Conservation (phyloP, 169 alveolate genomes). For the Blepharisma undulans region DNA sequence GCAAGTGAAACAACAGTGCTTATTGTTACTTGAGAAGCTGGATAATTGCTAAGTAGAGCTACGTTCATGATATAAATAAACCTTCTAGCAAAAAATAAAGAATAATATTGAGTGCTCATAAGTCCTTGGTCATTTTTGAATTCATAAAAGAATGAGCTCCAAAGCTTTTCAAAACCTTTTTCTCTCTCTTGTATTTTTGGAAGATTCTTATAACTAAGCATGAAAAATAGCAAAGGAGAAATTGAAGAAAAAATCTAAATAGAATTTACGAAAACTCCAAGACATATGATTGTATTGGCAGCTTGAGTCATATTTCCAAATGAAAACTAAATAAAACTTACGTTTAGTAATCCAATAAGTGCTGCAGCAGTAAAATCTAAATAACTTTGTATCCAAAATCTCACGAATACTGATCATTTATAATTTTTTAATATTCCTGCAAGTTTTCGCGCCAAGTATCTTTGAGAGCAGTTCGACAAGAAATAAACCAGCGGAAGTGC, state of each 20-base stretch:
- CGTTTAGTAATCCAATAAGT: not conserved
- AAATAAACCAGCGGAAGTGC: not conserved
- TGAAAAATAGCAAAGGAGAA: not conserved
- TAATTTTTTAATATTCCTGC: not conserved
- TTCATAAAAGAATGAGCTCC: conserved; percentile 32
- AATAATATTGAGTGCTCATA: conserved; percentile 3
- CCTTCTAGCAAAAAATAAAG: conserved; percentile 21
- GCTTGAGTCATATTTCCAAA: not conserved
- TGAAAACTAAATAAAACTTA: not conserved
- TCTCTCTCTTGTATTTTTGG: not conserved
- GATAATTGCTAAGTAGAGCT: not conserved
- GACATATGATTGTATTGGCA: not conserved
- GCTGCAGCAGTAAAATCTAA: not conserved
- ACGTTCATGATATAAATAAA: not conserved
- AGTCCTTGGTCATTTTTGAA: conserved; percentile 26
- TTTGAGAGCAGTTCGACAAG: not conserved
- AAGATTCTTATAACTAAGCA: not conserved
- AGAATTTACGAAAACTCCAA: not conserved
- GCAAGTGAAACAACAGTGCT: not conserved
- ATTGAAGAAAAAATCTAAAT: not conserved
- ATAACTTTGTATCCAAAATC: conserved; percentile 19
- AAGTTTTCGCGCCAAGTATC: not conserved
- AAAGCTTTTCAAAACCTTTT: not conserved
- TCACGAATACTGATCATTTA: not conserved
- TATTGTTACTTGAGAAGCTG: not conserved